Evolutionary conservation across 345 rosid species (phyloP).

Genomic region (Ricinus communis): DNA sequence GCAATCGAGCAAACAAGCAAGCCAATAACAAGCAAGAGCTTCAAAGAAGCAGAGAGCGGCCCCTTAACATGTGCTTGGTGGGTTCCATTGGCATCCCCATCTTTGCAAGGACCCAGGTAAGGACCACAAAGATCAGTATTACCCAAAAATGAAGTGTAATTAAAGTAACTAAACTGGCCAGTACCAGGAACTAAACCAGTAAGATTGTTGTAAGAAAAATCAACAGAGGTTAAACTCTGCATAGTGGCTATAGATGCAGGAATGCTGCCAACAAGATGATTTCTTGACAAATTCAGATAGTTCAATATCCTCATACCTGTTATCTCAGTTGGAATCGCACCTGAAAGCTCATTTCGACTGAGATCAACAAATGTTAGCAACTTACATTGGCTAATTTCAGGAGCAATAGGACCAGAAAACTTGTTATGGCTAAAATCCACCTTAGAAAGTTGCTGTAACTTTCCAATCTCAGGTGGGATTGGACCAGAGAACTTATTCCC

Average conservation of each 20-base stretch:
- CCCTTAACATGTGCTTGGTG: conserved; percentile 59
- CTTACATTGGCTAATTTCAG: conserved; percentile 78
- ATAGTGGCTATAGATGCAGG: conserved; percentile 70
- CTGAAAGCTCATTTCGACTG: conserved; percentile 75
- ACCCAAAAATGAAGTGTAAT: conserved; percentile 83
- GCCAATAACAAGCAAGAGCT: conserved; percentile 75
- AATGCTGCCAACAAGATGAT: conserved; percentile 67
- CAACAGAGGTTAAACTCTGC: conserved; percentile 93
- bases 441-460: conserved; percentile 72
- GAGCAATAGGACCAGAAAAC: conserved; percentile 61
- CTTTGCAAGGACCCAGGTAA: conserved; percentile 77
- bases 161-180: conserved; percentile 89
- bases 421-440: conserved; percentile 75
- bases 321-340: conserved; percentile 74
- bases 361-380: conserved; percentile 77
- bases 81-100: conserved; percentile 47
- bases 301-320: conserved; percentile 77
- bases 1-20: conserved; percentile 80
- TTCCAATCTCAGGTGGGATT: conserved; percentile 78
- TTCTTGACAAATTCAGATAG: conserved; percentile 80
- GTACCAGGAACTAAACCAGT: conserved; percentile 86
- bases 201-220: conserved; percentile 87
- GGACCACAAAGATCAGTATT: conserved; percentile 85
- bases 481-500: conserved; percentile 76
- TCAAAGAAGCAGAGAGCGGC: conserved; percentile 72